A percentile compares a stretch with the other conserved stretches of the same genome.
These are phyloP conservation scores for Cladosporium oxysporum DNA, from an alignment of 2,329 filamentous ascomycete genomes.

Conservation along the genomic window DNA sequence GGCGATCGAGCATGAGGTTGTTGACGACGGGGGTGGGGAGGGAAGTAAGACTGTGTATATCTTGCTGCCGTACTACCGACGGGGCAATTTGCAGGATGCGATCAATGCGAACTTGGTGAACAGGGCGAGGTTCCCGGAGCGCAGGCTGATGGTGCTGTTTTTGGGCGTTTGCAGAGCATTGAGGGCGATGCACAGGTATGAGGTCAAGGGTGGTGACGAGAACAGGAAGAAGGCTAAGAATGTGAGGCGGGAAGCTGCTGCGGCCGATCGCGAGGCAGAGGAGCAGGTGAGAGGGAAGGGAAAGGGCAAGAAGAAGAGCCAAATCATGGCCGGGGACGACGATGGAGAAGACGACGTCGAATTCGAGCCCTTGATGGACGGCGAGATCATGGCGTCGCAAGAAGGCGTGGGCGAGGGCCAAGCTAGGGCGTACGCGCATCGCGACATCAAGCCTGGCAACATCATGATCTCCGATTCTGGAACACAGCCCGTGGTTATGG, in stretches of 20 bases:
- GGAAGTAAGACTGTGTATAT: slow-evolving; percentile 94
- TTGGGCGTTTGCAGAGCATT: slow-evolving; percentile 87
- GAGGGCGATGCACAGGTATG: slow-evolving; percentile 88
- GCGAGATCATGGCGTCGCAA: slow-evolving; percentile 68
- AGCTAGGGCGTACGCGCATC: slow-evolving; percentile 81
- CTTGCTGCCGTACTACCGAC: slow-evolving; percentile 88
- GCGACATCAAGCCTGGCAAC: slow-evolving; percentile 97
- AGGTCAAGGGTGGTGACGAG: slow-evolving; percentile 52
- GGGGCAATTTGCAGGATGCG: slow-evolving; percentile 94
- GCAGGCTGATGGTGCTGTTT: slow-evolving; percentile 84
- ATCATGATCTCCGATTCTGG: slow-evolving; percentile 98
- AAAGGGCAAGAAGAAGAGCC: slow-evolving; percentile 6
- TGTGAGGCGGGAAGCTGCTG: slow-evolving; percentile 57
- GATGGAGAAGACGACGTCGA: slow-evolving; percentile 71
- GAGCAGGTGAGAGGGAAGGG: slow-evolving; percentile 51
- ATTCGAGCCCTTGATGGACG: slow-evolving; percentile 79
- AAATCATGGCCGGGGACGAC: slow-evolving; percentile 28
- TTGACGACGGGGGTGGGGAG: slow-evolving; percentile 64
- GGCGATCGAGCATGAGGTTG: slow-evolving; percentile 78
- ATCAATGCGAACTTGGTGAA: slow-evolving; percentile 99
- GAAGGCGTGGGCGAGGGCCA: slow-evolving; percentile 69
- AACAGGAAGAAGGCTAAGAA: slow-evolving; percentile 43
- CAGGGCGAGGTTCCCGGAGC: slow-evolving; percentile 85
- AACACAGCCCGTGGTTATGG: slow-evolving; percentile 89
- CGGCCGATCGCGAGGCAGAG: slow-evolving; percentile 52